These are phyloP conservation scores for Eimeria sp. DNA, from an alignment of 169 alveolate species.

Conservation along the genomic window DNA sequence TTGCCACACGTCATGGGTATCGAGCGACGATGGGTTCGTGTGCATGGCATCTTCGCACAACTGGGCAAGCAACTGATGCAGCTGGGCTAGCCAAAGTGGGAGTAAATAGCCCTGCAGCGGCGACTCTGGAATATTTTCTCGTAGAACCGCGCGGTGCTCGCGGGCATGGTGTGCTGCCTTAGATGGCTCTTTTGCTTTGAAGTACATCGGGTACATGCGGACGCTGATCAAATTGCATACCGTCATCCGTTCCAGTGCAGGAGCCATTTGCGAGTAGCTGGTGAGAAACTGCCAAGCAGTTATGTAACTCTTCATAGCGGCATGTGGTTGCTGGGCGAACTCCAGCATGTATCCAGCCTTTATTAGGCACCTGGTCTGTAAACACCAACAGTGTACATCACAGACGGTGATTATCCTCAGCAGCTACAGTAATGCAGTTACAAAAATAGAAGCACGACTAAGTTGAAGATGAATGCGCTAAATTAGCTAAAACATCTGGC, in stretches of 20 bases:
- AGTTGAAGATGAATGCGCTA: background rate
- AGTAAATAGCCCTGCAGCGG: conserved; percentile 75
- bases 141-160: conserved; percentile 83
- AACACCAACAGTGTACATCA: background rate
- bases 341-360: conserved; percentile 84
- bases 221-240: conserved; percentile 79
- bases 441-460: background rate
- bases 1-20: conserved; percentile 77
- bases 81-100: conserved; percentile 83
- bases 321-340: conserved; percentile 82
- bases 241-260: conserved; percentile 81
- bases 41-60: conserved; percentile 73
- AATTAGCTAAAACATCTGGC: background rate
- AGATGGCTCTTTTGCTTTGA: conserved; percentile 79
- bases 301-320: conserved; percentile 82
- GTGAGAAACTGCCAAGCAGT: conserved; percentile 85
- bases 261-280: conserved; percentile 79
- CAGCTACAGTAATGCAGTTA: background rate
- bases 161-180: conserved; percentile 84
- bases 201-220: conserved; percentile 84
- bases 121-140: conserved; percentile 78
- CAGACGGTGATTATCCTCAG: background rate
- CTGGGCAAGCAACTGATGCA: conserved; percentile 80
- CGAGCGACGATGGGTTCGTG: conserved; percentile 52
- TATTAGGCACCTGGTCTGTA: conserved; percentile 77